Base-by-base conservation (phyloP, 2,329 filamentous ascomycete species). In the Neonectria punicea region DNA sequence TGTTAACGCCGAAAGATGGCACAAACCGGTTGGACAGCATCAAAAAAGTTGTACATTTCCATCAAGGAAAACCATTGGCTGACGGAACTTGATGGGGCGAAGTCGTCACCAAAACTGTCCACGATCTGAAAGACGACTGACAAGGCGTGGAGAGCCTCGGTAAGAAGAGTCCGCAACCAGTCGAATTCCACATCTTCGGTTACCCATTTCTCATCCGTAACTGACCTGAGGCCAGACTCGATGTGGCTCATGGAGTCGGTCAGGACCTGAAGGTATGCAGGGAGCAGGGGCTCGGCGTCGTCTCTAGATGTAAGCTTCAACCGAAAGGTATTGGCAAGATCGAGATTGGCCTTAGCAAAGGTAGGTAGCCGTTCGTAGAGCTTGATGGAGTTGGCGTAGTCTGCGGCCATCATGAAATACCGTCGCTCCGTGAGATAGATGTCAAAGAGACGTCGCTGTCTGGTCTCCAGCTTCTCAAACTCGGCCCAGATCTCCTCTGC, bases 51-150 rank as follows among this genome's bases (percentile, higher is more conserved):
- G 73, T 88, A 90, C 14, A 87, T 83, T 46, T 86, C 83, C 84
- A 94, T 90, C 54, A 94, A 80, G n/a, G 85, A 81, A 72, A 94
- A 93, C 93, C 93, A 97, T 68, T 87, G 84, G 43, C 87, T 81
- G 18, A 94, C 83, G 7, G 89, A 78, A 14, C 85, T 81, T 18
- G 87, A 84, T 16, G 88, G 82, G 13, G 89, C 83, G 71, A 92
- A 86, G 51, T 83, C 78, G 18, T 80, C 80, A 41, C 82, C 77
- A 55, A 86, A 84, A 51, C 86, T 80, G 67, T 92, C 90, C 36
- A 93, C 80, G n/a, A 92, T 83, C 69, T 93, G 86, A 71, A 94
- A 92, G 25, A 93, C 81, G 16, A 94, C 83, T 53, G 93, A 90
- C 78, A 96, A 83, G 44, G 90, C 86, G 74, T 96, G 92, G 43